These are phyloP conservation scores for Diospyros lotus DNA, from an alignment of 148 eudicot genomes.

Conservation along the genomic window DNA sequence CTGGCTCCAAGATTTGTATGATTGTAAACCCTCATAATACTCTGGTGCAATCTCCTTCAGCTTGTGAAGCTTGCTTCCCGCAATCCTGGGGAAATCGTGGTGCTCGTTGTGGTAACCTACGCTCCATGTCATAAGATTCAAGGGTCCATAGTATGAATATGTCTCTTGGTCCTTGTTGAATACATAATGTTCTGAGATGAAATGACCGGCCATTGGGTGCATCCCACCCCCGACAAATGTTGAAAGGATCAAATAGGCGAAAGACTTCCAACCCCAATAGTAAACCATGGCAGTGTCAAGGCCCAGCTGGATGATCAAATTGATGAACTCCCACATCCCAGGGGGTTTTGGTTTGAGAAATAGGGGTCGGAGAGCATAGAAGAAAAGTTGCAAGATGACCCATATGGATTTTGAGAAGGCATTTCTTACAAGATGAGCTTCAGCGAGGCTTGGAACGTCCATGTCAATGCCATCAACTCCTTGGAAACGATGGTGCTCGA, in stretches of 20 bases:
- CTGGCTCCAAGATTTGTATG: slow-evolving; percentile 62
- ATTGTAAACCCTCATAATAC: slow-evolving; percentile 56
- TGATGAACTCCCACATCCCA: slow-evolving; percentile 78
- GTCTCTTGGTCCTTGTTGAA: slow-evolving; percentile 84
- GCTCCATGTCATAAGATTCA: slow-evolving; percentile 78
- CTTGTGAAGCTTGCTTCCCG: slow-evolving; percentile 79
- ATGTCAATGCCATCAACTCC: slow-evolving; percentile 89
- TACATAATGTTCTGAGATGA: slow-evolving; percentile 88
- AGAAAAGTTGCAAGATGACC: slow-evolving; percentile 83
- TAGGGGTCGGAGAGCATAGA: slow-evolving; percentile 81
- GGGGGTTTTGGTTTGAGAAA: slow-evolving; percentile 95
- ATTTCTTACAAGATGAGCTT: slow-evolving; percentile 64
- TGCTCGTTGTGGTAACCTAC: slow-evolving; percentile 98
- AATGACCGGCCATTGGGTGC: slow-evolving; percentile 98
- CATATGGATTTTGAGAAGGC: slow-evolving; percentile 67
- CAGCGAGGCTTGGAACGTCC: slow-evolving; percentile 80
- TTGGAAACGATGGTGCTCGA: slow-evolving; percentile 91
- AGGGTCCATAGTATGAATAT: slow-evolving; percentile 73
- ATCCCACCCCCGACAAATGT: slow-evolving; percentile 94
- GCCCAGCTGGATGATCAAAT: slow-evolving; percentile 51
- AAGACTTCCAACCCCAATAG: slow-evolving; percentile 74
- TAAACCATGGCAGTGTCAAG: slow-evolving; percentile 66
- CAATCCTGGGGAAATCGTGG: slow-evolving; percentile 90
- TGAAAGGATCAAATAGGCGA: slow-evolving; percentile 64
- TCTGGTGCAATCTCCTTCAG: slow-evolving; percentile 93